Evolutionary conservation across 1,139 yeast genomes (phyloP).

Genomic region (Kodamaea sp.): DNA sequence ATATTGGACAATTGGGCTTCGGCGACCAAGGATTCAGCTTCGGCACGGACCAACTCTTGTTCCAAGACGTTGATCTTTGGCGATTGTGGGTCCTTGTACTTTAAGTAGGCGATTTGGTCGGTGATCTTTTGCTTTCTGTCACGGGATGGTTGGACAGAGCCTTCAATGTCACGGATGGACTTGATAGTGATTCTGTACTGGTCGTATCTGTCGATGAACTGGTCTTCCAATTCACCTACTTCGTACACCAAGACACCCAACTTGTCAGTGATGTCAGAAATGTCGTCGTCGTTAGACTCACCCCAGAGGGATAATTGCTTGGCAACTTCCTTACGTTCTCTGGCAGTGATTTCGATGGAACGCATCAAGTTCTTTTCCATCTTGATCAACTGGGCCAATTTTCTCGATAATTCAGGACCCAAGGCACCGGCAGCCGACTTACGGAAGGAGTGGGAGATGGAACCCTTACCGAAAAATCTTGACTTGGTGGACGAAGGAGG

Average conservation of each 20-base stretch:
- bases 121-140: conserved; percentile 85
- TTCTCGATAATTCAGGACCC: conserved; percentile 79
- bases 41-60: conserved; percentile 88
- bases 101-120: conserved; percentile 78
- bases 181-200: conserved; percentile 83
- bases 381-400: conserved; percentile 74
- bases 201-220: conserved; percentile 82
- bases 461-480: conserved; percentile 72
- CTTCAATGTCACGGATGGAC: conserved; percentile 81
- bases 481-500: conserved; percentile 72
- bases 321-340: conserved; percentile 81
- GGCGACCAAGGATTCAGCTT: conserved; percentile 87
- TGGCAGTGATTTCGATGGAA: conserved; percentile 74
- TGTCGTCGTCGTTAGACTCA: conserved; percentile 81
- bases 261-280: conserved; percentile 82
- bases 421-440: conserved; percentile 71
- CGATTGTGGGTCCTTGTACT: conserved; percentile 82
- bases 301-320: conserved; percentile 86
- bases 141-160: conserved; percentile 83
- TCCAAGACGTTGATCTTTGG: conserved; percentile 80
- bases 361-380: conserved; percentile 82
- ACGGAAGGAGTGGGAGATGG: conserved; percentile 66
- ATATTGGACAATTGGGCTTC: conserved; percentile 88
- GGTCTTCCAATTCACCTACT: conserved; percentile 85
- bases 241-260: conserved; percentile 81